Percentiles rank a stretch among this genome's conserved stretches.
Evolutionary conservation across 2,329 filamentous ascomycete species (phyloP).

Genomic region (Elsinoe perseae): DNA sequence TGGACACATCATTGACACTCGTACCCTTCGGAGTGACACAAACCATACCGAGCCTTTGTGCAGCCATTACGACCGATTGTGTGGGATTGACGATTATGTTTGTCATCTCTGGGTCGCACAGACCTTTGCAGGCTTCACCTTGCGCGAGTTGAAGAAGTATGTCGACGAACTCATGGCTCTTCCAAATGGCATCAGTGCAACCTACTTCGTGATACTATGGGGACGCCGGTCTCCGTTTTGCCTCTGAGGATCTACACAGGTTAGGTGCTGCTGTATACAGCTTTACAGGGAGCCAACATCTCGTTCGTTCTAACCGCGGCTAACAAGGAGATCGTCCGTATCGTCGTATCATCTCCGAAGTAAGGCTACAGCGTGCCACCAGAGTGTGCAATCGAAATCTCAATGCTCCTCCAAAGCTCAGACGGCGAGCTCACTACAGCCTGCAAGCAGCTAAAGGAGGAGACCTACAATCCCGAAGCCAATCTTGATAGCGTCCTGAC

Average conservation of each 20-base stretch:
- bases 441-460: slow-evolving; percentile 36
- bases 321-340: slow-evolving; percentile 40
- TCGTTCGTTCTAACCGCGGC: slow-evolving; percentile 38
- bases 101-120: slow-evolving; percentile 41
- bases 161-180: slow-evolving; percentile 43
- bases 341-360: slow-evolving; percentile 39
- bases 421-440: slow-evolving; percentile 30
- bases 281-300: slow-evolving; percentile 38
- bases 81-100: slow-evolving; percentile 35
- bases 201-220: slow-evolving; percentile 33
- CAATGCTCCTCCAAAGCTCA: slow-evolving; percentile 32
- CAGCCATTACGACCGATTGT: slow-evolving; percentile 41
- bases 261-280: slow-evolving; percentile 40
- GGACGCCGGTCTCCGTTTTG: slow-evolving; percentile 26
- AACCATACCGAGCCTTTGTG: slow-evolving; percentile 37
- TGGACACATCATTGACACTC: slow-evolving; percentile 37
- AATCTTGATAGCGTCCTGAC: slow-evolving; percentile 38
- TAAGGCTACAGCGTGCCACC: slow-evolving; percentile 42
- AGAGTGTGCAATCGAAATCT: slow-evolving; percentile 40
- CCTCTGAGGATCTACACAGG: slow-evolving; percentile 35
- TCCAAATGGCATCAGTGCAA: slow-evolving; percentile 32
- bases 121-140: slow-evolving; percentile 36
- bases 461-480: slow-evolving; percentile 30
- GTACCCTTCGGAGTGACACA: slow-evolving; percentile 37
- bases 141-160: slow-evolving; percentile 41